Base-by-base conservation (phyloP, 2,329 filamentous ascomycete species). In the Magnaporthales sp. region DNA sequence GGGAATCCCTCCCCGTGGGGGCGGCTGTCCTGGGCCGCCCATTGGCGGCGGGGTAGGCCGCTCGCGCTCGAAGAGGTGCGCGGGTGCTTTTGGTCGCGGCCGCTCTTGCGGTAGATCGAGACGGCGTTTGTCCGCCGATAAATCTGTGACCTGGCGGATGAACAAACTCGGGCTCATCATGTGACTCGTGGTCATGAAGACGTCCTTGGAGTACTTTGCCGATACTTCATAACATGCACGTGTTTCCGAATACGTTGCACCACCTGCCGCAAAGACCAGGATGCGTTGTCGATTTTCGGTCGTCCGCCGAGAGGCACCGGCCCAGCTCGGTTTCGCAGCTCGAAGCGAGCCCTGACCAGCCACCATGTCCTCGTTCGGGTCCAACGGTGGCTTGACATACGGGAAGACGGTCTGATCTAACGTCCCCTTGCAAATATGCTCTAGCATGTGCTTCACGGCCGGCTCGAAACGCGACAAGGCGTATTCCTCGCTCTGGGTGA, bases 281-380 rank as follows among this genome's bases (percentile, higher is more conserved):
- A 98, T 85, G 65, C 95, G 88, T 76, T 99, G 95, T 66, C 90
- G 87, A 70, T 93, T 96, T 75, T 98, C 94, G 68, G 83, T 86
- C 68, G 81, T 88, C 30, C 88, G 86, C 62, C 90, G 84, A 60
- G 92, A 89, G 10, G 91, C 89, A 66, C 92, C 91, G 1, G 95
- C 95, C 95, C 95, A 99, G 58, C 93, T 97, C 1, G 94, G 95
- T 73, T 97, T 96, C 19, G 93, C 93, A 10, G 92, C 91, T 67
- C 95, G 90, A 27, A 99, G 84, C 15, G 94, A 98, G 13, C 91
- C 87, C 70, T 91, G 84, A 29, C 85, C 79, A 4, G 79, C 81
- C 6, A 82, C 80, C 51, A 86, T 78, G 68, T 89, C 86, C 67
- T 86, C 84, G 68, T 86, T 84, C 19, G 83, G 81, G 71, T 89